These are phyloP conservation scores for Arctostaphylos glauca DNA, from an alignment of 148 eudicot genomes.

Conservation along the genomic window DNA sequence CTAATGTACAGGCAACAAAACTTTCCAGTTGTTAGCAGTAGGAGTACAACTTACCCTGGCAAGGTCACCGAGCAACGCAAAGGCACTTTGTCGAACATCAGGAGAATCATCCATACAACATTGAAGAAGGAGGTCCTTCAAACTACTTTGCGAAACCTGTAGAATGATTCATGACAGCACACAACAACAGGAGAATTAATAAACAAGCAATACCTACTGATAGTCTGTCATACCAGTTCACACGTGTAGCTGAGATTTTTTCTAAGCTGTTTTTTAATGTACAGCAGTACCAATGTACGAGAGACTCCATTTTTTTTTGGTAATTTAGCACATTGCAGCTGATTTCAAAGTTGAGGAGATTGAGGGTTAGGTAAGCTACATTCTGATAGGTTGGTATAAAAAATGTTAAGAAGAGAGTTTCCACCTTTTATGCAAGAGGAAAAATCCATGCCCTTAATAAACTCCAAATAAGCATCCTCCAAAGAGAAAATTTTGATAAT, in stretches of 20 bases:
- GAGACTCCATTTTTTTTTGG: background rate
- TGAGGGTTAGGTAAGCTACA: background rate
- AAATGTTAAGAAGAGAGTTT: background rate
- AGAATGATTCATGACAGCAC: constrained; percentile 14
- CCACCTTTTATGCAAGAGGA: background rate
- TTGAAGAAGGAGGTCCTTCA: constrained; percentile 84
- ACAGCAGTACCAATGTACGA: background rate
- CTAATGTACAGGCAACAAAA: background rate
- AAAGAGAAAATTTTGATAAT: background rate
- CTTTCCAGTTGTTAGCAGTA: background rate
- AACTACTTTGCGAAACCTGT: constrained; percentile 87
- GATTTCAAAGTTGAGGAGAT: background rate
- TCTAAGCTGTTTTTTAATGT: background rate
- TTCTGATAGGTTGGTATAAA: background rate
- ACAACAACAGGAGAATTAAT: background rate
- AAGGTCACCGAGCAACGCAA: constrained; percentile 96
- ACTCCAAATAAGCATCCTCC: background rate
- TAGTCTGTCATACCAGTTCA: too few species aligned
- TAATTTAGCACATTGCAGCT: background rate
- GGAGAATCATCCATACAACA: constrained; percentile 89
- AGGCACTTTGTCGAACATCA: constrained; percentile 97
- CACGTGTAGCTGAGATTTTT: background rate
- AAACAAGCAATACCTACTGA: background rate
- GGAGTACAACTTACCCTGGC: constrained; percentile 63
- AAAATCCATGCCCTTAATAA: background rate